Evolutionary conservation across 2,329 filamentous ascomycete genomes (phyloP).

Genomic region (Basipetospora chlamydospora): DNA sequence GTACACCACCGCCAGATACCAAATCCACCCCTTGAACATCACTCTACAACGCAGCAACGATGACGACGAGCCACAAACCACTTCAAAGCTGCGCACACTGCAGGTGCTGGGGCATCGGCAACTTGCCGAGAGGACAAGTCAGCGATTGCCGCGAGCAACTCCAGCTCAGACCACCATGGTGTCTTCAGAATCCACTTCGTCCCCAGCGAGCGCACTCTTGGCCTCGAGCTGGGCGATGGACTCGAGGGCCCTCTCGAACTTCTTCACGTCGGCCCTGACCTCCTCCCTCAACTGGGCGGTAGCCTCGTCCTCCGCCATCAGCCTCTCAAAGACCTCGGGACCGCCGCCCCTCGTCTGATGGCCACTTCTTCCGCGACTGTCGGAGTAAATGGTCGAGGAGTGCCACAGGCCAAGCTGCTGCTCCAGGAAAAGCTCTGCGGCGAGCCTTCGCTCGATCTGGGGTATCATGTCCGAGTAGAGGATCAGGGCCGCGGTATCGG

Average conservation of each 20-base stretch:
- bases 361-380: too few relatives aligned
- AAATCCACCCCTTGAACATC: too few relatives aligned
- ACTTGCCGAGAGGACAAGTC: too few relatives aligned
- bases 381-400: too few relatives aligned
- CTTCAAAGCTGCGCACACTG: too few relatives aligned
- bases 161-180: too few relatives aligned
- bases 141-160: too few relatives aligned
- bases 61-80: too few relatives aligned
- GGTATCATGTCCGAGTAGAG: conserved; percentile 35
- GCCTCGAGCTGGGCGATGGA: conserved; percentile 21
- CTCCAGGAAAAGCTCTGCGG: conserved; percentile 24
- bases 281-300: conserved; percentile 26
- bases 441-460: conserved; percentile 22
- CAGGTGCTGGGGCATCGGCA: too few relatives aligned
- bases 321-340: conserved; percentile 19
- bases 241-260: conserved; percentile 29
- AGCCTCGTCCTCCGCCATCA: conserved; percentile 33
- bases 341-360: too few relatives aligned
- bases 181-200: background rate
- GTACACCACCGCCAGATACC: too few relatives aligned
- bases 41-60: too few relatives aligned
- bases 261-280: conserved; percentile 28
- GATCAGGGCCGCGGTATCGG: conserved; percentile 37
- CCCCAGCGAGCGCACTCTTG: conserved; percentile 3
- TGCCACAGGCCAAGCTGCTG: conserved; percentile 25